Conservation (phyloP, 2,329 filamentous ascomycete species). For the Cordyceps cicadae region DNA sequence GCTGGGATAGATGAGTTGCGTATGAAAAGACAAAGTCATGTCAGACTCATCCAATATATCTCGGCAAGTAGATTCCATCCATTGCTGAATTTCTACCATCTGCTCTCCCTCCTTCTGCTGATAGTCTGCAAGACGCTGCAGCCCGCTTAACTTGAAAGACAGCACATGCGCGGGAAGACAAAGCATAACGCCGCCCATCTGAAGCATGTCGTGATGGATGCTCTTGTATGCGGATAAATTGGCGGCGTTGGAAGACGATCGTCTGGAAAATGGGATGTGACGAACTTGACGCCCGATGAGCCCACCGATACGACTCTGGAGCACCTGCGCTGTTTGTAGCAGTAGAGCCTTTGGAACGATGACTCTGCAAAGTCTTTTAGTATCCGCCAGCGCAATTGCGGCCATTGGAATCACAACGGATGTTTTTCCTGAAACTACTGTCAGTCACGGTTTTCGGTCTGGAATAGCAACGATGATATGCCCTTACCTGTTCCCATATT, state of each 20-base stretch:
- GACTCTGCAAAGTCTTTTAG: slow-evolving; percentile 39
- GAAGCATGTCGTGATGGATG: slow-evolving; percentile 31
- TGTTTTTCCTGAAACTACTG: slow-evolving; percentile 43
- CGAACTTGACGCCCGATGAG: slow-evolving; percentile 44
- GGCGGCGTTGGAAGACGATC: slow-evolving; percentile 27
- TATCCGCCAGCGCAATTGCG: slow-evolving; percentile 36
- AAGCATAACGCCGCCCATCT: slow-evolving; percentile 45
- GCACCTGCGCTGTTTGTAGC: slow-evolving; percentile 47
- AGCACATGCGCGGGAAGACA: slow-evolving; percentile 55
- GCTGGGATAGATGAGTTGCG: slow-evolving; percentile 50
- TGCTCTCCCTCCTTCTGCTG: slow-evolving; percentile 29
- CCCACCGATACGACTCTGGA: slow-evolving; percentile 47
- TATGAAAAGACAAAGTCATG: slow-evolving; percentile 43
- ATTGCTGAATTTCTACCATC: slow-evolving; percentile 44
- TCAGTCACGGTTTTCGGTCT: too few species aligned
- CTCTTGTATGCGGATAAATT: slow-evolving; percentile 30
- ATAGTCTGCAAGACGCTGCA: slow-evolving; percentile 46
- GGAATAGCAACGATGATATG: too few species aligned
- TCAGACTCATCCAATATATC: slow-evolving; percentile 61
- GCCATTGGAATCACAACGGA: slow-evolving; percentile 48
- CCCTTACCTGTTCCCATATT: slow-evolving; percentile 54
- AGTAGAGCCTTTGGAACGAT: slow-evolving; percentile 49
- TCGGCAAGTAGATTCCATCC: slow-evolving; percentile 40
- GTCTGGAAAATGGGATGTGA: slow-evolving; percentile 51
- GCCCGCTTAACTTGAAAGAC: slow-evolving; percentile 55